Evolutionary conservation across 2,329 filamentous ascomycete species (phyloP), one percentile per base, ranked within the genome.

Genomic region (Penicillium palitans): DNA sequence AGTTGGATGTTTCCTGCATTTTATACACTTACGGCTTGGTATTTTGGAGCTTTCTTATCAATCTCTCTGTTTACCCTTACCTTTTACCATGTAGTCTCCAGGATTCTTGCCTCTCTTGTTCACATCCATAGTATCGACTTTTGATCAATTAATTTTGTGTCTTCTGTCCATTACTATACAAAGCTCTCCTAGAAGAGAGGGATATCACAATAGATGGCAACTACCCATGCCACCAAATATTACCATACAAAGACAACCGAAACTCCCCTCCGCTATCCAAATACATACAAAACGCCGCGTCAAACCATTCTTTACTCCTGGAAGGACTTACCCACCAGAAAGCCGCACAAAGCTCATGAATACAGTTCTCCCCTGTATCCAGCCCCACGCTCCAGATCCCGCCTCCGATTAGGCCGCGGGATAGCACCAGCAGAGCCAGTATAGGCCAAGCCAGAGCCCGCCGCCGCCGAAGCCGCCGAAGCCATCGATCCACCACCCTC

Each of bases 341-440:
- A 48, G 46, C 29, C 1, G 12, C 29, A 35, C 31, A 35, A 33
- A 48, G 31, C 29, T 55, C 59, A 76, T 54, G 72, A 64, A 58
- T 72, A 76, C 52, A 77, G 55, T 47, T 78, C 76, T 15, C 74
- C 76, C 44, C 60, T 68, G 37, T 68, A 63, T 5, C 74, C 75
- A 49, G 67, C 61, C 2, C 70, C 73, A 6, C 65, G 64, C 58
- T 78, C 76, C 40, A 73, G 57, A 40, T 77, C 74, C 9, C 69
- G 68, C 10, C 76, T 66, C 45, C 74, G 69, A 63, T 62, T 66
- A 7, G 50, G 29, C 5, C 66, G 61, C 3, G 63, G 54, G n/a
- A 68, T 67, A 19, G 55, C 61, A 10, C 65, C 66, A 4, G 58
- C 65, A n/a, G 66, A 67, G 12, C 66, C 65, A 33, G 63, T 55